phyloP scores from a whole-genome alignment of 2,329 filamentous ascomycete genomes.

The Didymella arachidicola region DNA sequence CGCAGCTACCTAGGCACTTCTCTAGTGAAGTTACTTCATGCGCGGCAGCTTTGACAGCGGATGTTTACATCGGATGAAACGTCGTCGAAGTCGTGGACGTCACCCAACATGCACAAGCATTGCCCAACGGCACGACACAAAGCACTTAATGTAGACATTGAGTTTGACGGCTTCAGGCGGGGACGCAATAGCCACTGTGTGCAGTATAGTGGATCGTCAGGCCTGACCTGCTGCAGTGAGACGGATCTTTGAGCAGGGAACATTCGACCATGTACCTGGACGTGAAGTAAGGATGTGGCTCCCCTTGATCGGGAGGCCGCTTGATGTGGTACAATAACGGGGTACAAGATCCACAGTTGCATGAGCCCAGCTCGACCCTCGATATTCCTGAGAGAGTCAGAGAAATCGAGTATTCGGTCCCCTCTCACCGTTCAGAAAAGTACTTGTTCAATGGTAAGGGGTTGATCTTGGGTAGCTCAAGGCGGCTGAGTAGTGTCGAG shows the following conservation, averaged over 20 bases:
- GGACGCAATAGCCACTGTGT: neutral
- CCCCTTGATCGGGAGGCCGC: neutral
- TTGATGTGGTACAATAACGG: conserved; percentile 5
- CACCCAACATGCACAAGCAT: neutral
- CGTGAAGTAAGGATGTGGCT: neutral
- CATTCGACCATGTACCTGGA: neutral
- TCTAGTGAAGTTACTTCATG: conserved; percentile 3
- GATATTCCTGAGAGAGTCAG: neutral
- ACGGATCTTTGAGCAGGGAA: neutral
- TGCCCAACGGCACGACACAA: neutral
- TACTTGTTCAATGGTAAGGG: neutral
- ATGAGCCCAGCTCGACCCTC: neutral
- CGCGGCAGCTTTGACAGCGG: neutral
- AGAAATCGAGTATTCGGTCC: neutral
- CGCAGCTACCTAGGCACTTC: neutral
- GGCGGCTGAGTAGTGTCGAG: neutral
- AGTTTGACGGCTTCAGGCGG: neutral
- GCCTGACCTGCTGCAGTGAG: neutral
- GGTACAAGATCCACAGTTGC: conserved; percentile 6
- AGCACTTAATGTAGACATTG: neutral
- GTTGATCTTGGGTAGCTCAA: neutral
- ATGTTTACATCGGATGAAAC: neutral
- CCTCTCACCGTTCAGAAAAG: neutral
- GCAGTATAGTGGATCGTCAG: neutral
- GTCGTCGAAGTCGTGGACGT: neutral